A percentile compares a stretch with the other conserved stretches of the same genome.
These are phyloP conservation scores for Drechslerella coelobrocha DNA, from an alignment of 2,329 filamentous ascomycete genomes.

Conservation along the genomic window DNA sequence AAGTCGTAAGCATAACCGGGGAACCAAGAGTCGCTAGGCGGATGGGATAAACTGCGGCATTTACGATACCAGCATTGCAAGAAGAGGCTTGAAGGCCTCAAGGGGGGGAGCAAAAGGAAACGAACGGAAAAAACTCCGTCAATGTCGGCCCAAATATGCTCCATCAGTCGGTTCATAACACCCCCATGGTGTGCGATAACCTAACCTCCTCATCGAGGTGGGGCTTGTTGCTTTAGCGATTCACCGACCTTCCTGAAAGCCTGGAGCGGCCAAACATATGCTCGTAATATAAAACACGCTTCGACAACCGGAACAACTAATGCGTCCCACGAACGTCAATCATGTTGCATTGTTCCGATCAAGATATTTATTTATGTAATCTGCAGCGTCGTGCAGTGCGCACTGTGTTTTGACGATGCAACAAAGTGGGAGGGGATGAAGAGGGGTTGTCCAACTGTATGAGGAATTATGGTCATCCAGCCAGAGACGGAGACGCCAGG, in stretches of 20 bases:
- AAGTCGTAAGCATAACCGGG: constrained; percentile 48
- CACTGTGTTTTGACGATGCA: background rate
- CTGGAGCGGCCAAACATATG: constrained; percentile 18
- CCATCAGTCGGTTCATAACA: constrained; percentile 13
- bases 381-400: background rate
- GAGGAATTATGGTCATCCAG: constrained; percentile 3
- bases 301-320: constrained; percentile 5
- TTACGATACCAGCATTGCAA: constrained; percentile 22
- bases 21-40: constrained; percentile 40
- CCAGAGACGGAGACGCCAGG: constrained; percentile 22
- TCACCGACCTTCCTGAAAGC: constrained; percentile 40
- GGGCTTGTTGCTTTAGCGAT: constrained; percentile 49
- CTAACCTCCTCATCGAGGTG: constrained; percentile 30
- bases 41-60: constrained; percentile 44
- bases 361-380: background rate
- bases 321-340: constrained; percentile 3
- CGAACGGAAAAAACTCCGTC: constrained; percentile 39
- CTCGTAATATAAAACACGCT: constrained; percentile 41
- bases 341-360: constrained; percentile 3
- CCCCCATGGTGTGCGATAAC: constrained; percentile 18
- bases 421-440: background rate
- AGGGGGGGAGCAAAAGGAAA: constrained; percentile 18
- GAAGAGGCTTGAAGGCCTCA: constrained; percentile 16
- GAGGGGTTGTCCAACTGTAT: background rate
- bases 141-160: constrained; percentile 28